These are phyloP conservation scores for Neurospora sp. DNA, from an alignment of 2,329 filamentous ascomycete species.

Conservation along the genomic window DNA sequence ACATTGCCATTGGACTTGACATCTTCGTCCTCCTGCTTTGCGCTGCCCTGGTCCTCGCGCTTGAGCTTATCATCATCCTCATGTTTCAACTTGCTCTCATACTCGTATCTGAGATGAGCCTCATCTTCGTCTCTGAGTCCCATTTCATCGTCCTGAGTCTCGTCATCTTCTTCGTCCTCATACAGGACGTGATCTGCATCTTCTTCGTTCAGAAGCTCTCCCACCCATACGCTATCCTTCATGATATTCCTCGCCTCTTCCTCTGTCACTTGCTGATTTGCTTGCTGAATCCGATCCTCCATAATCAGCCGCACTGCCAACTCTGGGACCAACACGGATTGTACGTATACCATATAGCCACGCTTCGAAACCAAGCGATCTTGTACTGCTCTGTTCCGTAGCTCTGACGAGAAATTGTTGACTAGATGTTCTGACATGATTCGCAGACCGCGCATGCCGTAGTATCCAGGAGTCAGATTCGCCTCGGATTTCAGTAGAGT, in stretches of 20 bases:
- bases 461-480: slow-evolving; percentile 67
- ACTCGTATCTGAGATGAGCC: neutral
- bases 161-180: slow-evolving; percentile 7
- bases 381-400: slow-evolving; percentile 52
- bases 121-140: neutral
- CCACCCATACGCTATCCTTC: slow-evolving; percentile 56
- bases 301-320: slow-evolving; percentile 43
- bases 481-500: slow-evolving; percentile 50
- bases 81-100: neutral
- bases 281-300: slow-evolving; percentile 30
- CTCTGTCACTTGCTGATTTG: slow-evolving; percentile 8
- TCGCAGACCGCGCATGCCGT: slow-evolving; percentile 64
- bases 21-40: neutral
- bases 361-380: slow-evolving; percentile 58
- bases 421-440: slow-evolving; percentile 64
- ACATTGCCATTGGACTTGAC: neutral
- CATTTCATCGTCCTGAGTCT: neutral
- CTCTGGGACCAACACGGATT: slow-evolving; percentile 71
- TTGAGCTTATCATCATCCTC: neutral
- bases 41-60: neutral
- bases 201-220: slow-evolving; percentile 59
- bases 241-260: slow-evolving; percentile 45
- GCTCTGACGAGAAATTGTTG: slow-evolving; percentile 43
- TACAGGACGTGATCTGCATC: slow-evolving; percentile 40
- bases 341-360: slow-evolving; percentile 59